A percentile compares a stretch with the other conserved stretches of the same genome.
Conservation (phyloP, 345 rosid genomes). For the Diplotaxis tenuifolia region DNA sequence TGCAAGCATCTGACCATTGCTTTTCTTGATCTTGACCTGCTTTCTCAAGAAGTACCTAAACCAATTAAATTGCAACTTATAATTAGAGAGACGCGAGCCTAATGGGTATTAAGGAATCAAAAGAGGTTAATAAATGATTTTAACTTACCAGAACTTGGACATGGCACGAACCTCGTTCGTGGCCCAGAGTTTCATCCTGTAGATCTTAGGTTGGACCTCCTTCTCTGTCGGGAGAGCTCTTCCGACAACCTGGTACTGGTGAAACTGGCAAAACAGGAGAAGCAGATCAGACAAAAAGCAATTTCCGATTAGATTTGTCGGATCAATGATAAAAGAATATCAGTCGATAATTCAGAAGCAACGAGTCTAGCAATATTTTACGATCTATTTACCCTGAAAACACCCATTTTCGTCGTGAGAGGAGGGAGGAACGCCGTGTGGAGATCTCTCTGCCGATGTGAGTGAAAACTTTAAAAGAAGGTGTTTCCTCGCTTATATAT, state of each 20-base stretch:
- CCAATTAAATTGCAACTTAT: not conserved
- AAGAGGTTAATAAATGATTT: not conserved
- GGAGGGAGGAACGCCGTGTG: not conserved
- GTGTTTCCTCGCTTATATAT: no score
- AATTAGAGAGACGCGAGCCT: not conserved
- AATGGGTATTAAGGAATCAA: not conserved
- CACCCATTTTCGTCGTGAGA: constrained; percentile 33
- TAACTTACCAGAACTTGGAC: constrained; percentile 61
- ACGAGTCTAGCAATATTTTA: constrained; percentile 18
- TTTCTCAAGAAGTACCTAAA: constrained; percentile 45
- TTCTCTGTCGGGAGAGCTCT: no score
- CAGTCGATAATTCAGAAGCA: constrained; percentile 55
- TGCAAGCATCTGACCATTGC: constrained; percentile 51
- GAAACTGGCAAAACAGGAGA: constrained; percentile 21
- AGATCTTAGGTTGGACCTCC: no score
- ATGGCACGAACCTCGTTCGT: no score
- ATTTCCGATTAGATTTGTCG: not conserved
- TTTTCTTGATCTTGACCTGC: constrained; percentile 49
- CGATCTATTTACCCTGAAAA: constrained; percentile 35
- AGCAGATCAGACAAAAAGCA: no score
- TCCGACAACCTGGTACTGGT: no score
- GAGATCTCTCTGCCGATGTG: not conserved
- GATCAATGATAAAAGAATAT: constrained; percentile 59
- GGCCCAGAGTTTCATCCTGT: no score
- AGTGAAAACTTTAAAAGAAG: no score